Conservation (phyloP, 2,329 filamentous ascomycete species). For the Malbranchea cinnamomea region DNA sequence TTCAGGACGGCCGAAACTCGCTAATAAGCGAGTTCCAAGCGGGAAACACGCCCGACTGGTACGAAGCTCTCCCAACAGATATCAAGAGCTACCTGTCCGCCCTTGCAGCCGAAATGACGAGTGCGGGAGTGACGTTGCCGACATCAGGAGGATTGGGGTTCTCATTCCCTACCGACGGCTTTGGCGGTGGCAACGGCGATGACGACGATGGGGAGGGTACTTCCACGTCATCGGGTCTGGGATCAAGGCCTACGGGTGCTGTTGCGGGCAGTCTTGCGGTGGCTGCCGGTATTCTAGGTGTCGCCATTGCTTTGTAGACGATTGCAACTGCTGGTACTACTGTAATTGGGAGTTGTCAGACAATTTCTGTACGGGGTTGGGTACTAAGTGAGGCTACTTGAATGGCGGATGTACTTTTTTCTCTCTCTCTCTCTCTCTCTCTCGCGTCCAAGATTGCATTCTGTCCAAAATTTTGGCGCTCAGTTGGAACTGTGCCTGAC, state of each 20-base stretch:
- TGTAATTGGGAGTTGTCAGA: too few relatives aligned
- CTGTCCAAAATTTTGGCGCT: too few relatives aligned
- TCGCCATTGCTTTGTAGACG: slow-evolving; percentile 14
- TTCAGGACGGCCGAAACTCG: slow-evolving; percentile 16
- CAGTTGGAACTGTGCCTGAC: too few relatives aligned
- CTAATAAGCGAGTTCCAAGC: slow-evolving; percentile 19
- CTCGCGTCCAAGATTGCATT: too few relatives aligned
- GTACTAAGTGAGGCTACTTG: too few relatives aligned
- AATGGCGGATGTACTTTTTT: too few relatives aligned
- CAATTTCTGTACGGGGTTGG: too few relatives aligned
- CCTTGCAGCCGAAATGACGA: slow-evolving; percentile 1
- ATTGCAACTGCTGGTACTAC: too few relatives aligned
- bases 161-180: too few relatives aligned
- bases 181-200: neutral
- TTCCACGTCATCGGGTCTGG: slow-evolving; percentile 8
- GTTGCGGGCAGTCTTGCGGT: slow-evolving; percentile 12
- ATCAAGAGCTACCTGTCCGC: slow-evolving; percentile 19
- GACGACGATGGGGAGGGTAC: slow-evolving; percentile 1
- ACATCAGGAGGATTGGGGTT: too few relatives aligned
- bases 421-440: too few relatives aligned
- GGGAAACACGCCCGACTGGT: slow-evolving; percentile 20
- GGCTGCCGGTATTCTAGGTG: slow-evolving; percentile 13
- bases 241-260: slow-evolving; percentile 12
- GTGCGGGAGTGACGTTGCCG: too few relatives aligned
- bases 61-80: slow-evolving; percentile 16